These are phyloP conservation scores for Leccinum pallidistipes DNA, from an alignment of 1,284 basidiomycete species.

Conservation along the genomic window DNA sequence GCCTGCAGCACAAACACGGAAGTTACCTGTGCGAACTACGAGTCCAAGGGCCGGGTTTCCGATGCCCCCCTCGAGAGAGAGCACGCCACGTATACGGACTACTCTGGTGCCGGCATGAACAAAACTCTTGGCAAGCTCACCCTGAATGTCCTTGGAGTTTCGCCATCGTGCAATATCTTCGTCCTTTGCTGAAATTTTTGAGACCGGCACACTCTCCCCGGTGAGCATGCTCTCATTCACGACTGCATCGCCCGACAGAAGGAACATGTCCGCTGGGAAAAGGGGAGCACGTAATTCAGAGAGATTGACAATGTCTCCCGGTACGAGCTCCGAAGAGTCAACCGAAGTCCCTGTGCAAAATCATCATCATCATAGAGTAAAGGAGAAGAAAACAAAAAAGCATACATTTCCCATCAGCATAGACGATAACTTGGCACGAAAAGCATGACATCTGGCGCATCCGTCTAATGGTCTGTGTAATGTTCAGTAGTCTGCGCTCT, in stretches of 20 bases:
- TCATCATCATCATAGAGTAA: neutral
- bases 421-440: slow-evolving; percentile 76
- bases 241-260: slow-evolving; percentile 94
- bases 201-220: slow-evolving; percentile 93
- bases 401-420: slow-evolving; percentile 76
- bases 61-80: slow-evolving; percentile 53
- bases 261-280: slow-evolving; percentile 90
- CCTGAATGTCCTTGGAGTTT: slow-evolving; percentile 63
- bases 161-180: slow-evolving; percentile 71
- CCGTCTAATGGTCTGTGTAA: slow-evolving; percentile 76
- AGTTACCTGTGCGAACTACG: slow-evolving; percentile 85
- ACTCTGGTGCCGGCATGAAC: slow-evolving; percentile 92
- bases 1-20: neutral
- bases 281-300: slow-evolving; percentile 73
- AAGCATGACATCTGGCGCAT: slow-evolving; percentile 98
- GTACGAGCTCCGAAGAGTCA: slow-evolving; percentile 84
- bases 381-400: slow-evolving; percentile 6
- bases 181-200: slow-evolving; percentile 79
- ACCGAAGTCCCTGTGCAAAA: slow-evolving; percentile 59
- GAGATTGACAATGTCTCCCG: slow-evolving; percentile 92
- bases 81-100: slow-evolving; percentile 81
- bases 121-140: slow-evolving; percentile 83
- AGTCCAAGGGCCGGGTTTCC: slow-evolving; percentile 78
- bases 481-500: slow-evolving; percentile 11
- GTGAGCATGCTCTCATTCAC: slow-evolving; percentile 99